These are phyloP conservation scores for Cylindrotheca fusiformis DNA, from an alignment of 108 stramenopile genomes.

Conservation along the genomic window DNA sequence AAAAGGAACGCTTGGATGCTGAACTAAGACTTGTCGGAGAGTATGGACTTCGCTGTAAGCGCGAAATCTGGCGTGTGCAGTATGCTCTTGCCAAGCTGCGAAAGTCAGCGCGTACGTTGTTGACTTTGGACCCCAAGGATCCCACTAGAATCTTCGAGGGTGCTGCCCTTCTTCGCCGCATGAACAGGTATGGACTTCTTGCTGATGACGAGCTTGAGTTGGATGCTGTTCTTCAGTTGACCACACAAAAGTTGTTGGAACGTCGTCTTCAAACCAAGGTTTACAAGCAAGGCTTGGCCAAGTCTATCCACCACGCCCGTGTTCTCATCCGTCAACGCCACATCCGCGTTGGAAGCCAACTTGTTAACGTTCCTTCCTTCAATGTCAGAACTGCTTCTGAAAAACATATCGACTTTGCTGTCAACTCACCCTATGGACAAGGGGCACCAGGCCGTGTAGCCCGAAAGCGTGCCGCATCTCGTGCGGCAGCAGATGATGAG, in stretches of 20 bases:
- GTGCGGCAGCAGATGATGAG: slow-evolving; percentile 93
- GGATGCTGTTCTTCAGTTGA: slow-evolving; percentile 97
- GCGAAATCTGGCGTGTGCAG: slow-evolving; percentile 99
- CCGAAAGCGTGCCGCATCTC: slow-evolving; percentile 90
- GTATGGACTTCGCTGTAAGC: slow-evolving; percentile 99
- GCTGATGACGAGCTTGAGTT: slow-evolving; percentile 96
- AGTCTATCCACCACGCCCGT: slow-evolving; percentile 99
- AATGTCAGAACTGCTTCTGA: slow-evolving; percentile 95
- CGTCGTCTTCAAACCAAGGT: slow-evolving; percentile 97
- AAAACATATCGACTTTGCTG: slow-evolving; percentile 98
- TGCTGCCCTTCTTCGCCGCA: slow-evolving; percentile 96
- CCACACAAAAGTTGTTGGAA: slow-evolving; percentile 98
- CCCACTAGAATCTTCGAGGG: slow-evolving; percentile 99
- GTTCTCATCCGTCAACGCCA: slow-evolving; percentile 99
- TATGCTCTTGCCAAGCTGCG: slow-evolving; percentile 99
- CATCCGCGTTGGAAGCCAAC: slow-evolving; percentile 97
- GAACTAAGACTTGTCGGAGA: slow-evolving; percentile 98
- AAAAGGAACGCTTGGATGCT: slow-evolving; percentile 99
- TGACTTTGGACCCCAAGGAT: slow-evolving; percentile 96
- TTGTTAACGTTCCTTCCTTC: slow-evolving; percentile 98
- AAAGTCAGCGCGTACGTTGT: slow-evolving; percentile 95
- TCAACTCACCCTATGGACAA: slow-evolving; percentile 96
- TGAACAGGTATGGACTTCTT: slow-evolving; percentile 95
- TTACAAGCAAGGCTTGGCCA: slow-evolving; percentile 98
- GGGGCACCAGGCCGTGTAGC: slow-evolving; percentile 98